These are phyloP conservation scores for Punica granatum DNA, from an alignment of 345 rosid genomes.

Conservation along the genomic window DNA sequence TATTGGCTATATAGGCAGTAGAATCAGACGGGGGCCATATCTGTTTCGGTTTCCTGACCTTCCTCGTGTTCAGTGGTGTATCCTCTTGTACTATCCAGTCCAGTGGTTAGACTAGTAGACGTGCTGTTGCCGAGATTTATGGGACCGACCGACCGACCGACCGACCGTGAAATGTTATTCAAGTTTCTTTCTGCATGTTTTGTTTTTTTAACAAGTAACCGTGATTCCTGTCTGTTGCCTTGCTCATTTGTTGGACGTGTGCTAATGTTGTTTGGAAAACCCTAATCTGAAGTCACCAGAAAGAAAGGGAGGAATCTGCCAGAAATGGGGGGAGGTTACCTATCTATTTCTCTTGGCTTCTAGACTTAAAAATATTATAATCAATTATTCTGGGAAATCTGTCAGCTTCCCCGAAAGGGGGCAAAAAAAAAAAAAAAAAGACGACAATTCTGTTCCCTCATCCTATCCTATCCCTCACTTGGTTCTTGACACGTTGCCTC, in stretches of 20 bases:
- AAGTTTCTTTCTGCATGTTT: neutral
- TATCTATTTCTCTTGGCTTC: neutral
- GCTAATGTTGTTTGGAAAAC: too few species aligned
- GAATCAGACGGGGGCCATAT: neutral
- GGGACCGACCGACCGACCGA: too few species aligned
- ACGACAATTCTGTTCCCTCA: neutral
- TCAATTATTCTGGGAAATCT: neutral
- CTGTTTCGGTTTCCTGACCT: neutral
- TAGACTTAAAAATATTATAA: too few species aligned
- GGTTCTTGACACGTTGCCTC: neutral
- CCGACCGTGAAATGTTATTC: neutral
- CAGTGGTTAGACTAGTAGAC: neutral
- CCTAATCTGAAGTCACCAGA: too few species aligned
- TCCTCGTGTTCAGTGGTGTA: neutral
- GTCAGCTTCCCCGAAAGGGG: neutral
- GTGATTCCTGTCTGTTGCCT: neutral
- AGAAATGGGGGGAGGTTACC: too few species aligned
- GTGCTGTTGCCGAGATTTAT: neutral
- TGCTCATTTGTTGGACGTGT: neutral
- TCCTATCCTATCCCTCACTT: neutral
- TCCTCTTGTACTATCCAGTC: neutral
- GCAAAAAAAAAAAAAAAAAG: too few species aligned
- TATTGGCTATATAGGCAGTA: neutral
- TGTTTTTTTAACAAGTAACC: neutral
- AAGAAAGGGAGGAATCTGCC: neutral